phyloP scores from a whole-genome alignment of 257 asterid genomes.

The Solanum virginianum region DNA sequence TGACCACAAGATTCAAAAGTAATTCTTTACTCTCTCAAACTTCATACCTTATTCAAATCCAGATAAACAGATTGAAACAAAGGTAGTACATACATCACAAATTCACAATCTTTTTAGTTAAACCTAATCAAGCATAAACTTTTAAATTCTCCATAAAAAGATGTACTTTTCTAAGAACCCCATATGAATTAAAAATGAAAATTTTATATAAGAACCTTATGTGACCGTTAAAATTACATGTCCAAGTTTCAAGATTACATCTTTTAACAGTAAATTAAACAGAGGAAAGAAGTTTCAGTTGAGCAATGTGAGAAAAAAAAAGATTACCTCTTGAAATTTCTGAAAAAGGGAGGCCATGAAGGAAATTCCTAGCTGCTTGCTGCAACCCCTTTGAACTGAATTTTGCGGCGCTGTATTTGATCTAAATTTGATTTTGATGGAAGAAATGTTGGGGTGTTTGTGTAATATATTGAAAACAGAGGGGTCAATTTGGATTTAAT shows the following conservation, averaged over 20 bases:
- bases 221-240: neutral
- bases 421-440: neutral
- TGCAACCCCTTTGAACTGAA: neutral
- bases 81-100: neutral
- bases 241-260: neutral
- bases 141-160: neutral
- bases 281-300: neutral
- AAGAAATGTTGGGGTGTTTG: neutral
- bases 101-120: neutral
- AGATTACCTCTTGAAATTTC: constrained; percentile 21
- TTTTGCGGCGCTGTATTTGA: neutral
- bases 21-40: neutral
- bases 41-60: neutral
- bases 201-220: neutral
- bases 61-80: neutral
- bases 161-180: neutral
- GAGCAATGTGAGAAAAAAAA: neutral
- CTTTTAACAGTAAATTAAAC: neutral
- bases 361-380: neutral
- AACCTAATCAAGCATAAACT: neutral
- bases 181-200: neutral
- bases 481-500: neutral
- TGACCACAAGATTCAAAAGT: neutral
- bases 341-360: constrained; percentile 22
- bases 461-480: neutral